Evolutionary conservation across 345 rosid species (phyloP).

Genomic region (Chamaenerion angustifolium): DNA sequence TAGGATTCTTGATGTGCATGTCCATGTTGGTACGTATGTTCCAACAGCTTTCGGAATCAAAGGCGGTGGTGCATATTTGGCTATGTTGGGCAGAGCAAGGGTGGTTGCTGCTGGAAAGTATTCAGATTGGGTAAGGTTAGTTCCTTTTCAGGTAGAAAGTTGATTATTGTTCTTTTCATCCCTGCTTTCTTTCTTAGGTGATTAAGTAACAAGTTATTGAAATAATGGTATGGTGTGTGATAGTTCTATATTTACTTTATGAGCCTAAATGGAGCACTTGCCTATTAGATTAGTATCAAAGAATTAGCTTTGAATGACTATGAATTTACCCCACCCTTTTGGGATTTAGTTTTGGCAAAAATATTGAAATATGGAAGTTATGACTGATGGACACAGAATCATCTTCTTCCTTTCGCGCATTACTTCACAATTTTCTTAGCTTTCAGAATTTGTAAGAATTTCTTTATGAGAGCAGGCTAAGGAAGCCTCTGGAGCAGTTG

Average conservation of each 20-base stretch:
- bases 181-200: background rate
- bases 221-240: too few species aligned
- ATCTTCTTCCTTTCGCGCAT: too few species aligned
- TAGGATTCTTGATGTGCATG: constrained; percentile 34
- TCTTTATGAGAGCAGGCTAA: constrained; percentile 33
- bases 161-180: background rate
- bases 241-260: too few species aligned
- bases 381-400: too few species aligned
- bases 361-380: too few species aligned
- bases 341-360: too few species aligned
- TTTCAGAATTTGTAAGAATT: background rate
- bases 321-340: too few species aligned
- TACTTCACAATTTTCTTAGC: background rate
- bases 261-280: too few species aligned
- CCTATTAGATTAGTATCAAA: too few species aligned
- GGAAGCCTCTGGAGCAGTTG: constrained; percentile 68
- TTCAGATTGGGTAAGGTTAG: constrained; percentile 79
- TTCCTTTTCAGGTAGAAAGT: background rate
- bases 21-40: constrained; percentile 46
- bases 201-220: background rate
- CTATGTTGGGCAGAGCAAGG: constrained; percentile 70
- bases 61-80: constrained; percentile 50
- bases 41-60: constrained; percentile 38
- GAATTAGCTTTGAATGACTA: too few species aligned
- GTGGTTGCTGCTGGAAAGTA: constrained; percentile 60